Conservation (phyloP, 2,329 filamentous ascomycete species). For the Talaromyces sp. region DNA sequence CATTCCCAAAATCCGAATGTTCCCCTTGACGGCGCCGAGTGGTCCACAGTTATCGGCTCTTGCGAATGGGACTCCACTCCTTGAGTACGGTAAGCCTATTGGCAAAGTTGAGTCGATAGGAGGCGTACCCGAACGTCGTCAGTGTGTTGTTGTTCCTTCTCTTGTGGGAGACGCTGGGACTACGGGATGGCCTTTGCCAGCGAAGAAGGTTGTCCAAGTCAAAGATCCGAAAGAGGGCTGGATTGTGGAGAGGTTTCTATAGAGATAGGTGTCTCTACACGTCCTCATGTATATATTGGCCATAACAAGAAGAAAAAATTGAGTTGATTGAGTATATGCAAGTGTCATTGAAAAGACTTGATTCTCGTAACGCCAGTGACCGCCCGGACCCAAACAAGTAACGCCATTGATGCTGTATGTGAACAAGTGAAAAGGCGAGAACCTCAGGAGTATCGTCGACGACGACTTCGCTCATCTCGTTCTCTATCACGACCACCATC, state of each 20-base stretch:
- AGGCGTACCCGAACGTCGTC: constrained; percentile 53
- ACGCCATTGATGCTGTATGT: constrained; percentile 8
- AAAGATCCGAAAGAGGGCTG: constrained; percentile 70
- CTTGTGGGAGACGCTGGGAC: constrained; percentile 66
- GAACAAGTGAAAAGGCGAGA: not conserved
- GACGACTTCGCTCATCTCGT: constrained; percentile 1
- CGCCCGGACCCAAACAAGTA: not conserved
- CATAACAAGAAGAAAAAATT: not conserved
- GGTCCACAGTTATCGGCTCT: constrained; percentile 71
- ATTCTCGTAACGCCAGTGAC: not conserved
- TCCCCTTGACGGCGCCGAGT: constrained; percentile 75
- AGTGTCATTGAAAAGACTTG: not conserved
- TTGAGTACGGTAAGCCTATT: constrained; percentile 85
- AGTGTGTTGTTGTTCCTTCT: constrained; percentile 80
- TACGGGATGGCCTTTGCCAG: constrained; percentile 78
- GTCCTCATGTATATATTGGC: constrained; percentile 11
- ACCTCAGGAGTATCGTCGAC: not conserved
- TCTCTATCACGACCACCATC: constrained; percentile 7
- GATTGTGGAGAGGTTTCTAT: constrained; percentile 59
- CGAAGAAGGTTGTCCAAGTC: constrained; percentile 77
- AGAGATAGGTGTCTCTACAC: constrained; percentile 20
- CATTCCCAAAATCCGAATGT: constrained; percentile 74
- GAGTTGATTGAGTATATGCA: not conserved
- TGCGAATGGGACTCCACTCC: constrained; percentile 77
- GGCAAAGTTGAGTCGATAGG: constrained; percentile 64